phyloP scores from a whole-genome alignment of 345 rosid genomes.

The Eucalyptus polyanthemos region DNA sequence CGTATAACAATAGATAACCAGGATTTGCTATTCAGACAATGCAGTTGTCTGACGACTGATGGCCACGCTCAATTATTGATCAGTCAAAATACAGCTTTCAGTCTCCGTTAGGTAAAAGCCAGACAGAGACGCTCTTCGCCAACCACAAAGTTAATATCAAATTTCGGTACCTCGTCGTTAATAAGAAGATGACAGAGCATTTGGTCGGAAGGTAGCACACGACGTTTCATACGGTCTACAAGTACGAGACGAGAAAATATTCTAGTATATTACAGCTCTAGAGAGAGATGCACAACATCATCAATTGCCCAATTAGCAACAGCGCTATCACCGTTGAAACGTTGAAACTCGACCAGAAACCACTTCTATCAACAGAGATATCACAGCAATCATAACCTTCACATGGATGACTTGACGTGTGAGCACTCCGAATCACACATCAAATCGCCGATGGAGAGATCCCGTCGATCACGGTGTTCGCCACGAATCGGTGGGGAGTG shows the following conservation, averaged over 20 bases:
- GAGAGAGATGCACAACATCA: background rate
- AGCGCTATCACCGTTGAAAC: background rate
- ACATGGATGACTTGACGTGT: background rate
- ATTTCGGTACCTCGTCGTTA: background rate
- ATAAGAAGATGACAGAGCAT: background rate
- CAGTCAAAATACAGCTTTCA: too few relatives aligned
- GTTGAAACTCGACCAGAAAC: background rate
- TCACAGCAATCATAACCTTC: background rate
- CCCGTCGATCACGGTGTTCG: background rate
- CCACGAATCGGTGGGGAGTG: background rate
- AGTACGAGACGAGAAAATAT: too few relatives aligned
- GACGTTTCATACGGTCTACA: background rate
- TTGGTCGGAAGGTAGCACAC: background rate
- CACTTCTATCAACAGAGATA: background rate
- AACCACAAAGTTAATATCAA: background rate
- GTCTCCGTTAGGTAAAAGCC: too few relatives aligned
- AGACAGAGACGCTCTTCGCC: background rate
- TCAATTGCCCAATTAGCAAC: background rate
- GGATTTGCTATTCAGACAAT: background rate
- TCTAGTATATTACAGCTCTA: background rate
- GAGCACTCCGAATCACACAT: background rate
- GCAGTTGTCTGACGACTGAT: background rate
- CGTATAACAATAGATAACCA: background rate
- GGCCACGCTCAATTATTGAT: too few relatives aligned
- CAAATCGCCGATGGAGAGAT: background rate